Evolutionary conservation across 2,329 filamentous ascomycete genomes (phyloP).

Genomic region (Cordyceps militaris): DNA sequence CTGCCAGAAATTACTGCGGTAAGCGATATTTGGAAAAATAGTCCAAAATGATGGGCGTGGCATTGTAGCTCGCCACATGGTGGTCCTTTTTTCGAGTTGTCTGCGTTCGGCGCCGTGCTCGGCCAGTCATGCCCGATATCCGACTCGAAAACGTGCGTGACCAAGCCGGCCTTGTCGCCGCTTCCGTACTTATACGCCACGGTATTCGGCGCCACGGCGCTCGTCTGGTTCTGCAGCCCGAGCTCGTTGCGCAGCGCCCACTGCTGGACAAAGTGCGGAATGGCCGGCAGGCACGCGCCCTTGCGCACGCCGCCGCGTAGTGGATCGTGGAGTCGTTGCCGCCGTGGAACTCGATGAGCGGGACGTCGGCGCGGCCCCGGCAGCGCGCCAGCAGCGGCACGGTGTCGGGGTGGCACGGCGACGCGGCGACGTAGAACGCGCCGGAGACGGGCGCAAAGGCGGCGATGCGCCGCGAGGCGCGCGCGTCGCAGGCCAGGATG

Average conservation of each 20-base stretch:
- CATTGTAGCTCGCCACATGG: slow-evolving; percentile 26
- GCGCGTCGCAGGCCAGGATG: slow-evolving; percentile 30
- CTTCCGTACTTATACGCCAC: slow-evolving; percentile 25
- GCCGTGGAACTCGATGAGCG: slow-evolving; percentile 44
- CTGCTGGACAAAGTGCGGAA: slow-evolving; percentile 29
- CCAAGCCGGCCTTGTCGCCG: slow-evolving; percentile 14
- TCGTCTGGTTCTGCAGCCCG: slow-evolving; percentile 13
- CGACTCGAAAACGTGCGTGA: slow-evolving; percentile 27
- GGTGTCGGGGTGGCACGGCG: slow-evolving; percentile 26
- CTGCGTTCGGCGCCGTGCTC: slow-evolving; percentile 28
- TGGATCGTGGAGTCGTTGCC: slow-evolving; percentile 37
- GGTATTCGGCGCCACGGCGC: slow-evolving; percentile 17
- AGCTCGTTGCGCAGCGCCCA: slow-evolving; percentile 30
- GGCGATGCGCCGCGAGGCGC: slow-evolving; percentile 28
- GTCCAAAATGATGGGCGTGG: slow-evolving; percentile 31
- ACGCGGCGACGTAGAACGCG: slow-evolving; percentile 31
- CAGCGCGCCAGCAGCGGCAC: slow-evolving; percentile 32
- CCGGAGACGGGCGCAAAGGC: slow-evolving; percentile 34
- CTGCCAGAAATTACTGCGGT: neutral
- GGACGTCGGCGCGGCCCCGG: slow-evolving; percentile 28
- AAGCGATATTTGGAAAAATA: slow-evolving; percentile 25
- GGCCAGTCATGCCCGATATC: slow-evolving; percentile 32
- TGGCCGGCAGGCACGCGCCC: slow-evolving; percentile 34
- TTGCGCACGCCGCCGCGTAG: slow-evolving; percentile 37
- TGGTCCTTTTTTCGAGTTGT: slow-evolving; percentile 25